Evolutionary conservation across 345 rosid genomes (phyloP), one percentile per base, ranked within the genome.

Genomic region (Gossypium arboreum): DNA sequence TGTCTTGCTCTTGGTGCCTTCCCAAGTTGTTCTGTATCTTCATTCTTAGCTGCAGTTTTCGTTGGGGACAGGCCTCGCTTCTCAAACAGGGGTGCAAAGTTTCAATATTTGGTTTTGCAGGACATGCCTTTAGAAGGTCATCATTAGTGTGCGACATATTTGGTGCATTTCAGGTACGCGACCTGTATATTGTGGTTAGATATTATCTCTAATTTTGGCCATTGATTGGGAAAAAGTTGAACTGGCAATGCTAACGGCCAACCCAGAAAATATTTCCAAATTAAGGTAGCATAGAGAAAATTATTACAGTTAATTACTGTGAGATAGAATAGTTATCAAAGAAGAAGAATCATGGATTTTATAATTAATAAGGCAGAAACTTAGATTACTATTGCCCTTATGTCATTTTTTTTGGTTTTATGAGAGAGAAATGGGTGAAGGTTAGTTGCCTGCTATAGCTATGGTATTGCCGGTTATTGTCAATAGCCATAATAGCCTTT

Each of bases 141-240:
- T 45, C 9, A 44, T 12, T 65, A 18, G 25, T 45, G n/a, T 13
- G 55, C 2, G 12, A 3, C 27, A 45, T 24, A 22, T 45, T 45
- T 12, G 39, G 69, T 43, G 50, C 69, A n/a, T 17, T 7, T 7
- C 69, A 65, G 52, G 70, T 65, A n/a, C 0, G 27, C 2, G 2
- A 43, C 34, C 29, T 45, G 4, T 34, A 43, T 9, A 17, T n/a
- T 39, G 25, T 9, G 12, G 52, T 66, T 12, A 2, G 34, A 44
- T 66, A 34, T 11, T 41, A 13, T 65, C 50, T 18, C 69, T 43
- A 43, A 43, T 18, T 29, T 66, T 66, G 51, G 17, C 1, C 27
- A 43, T 66, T 66, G 50, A 44, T 66, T 4, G 70, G 52, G 20
- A 20, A 65, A 64, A 66, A 18, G 51, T 18, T 65, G 69, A 65